Evolutionary conservation across 148 eudicot genomes (phyloP), one percentile per base, ranked within the genome.

Genomic region (Chenopodium album): DNA sequence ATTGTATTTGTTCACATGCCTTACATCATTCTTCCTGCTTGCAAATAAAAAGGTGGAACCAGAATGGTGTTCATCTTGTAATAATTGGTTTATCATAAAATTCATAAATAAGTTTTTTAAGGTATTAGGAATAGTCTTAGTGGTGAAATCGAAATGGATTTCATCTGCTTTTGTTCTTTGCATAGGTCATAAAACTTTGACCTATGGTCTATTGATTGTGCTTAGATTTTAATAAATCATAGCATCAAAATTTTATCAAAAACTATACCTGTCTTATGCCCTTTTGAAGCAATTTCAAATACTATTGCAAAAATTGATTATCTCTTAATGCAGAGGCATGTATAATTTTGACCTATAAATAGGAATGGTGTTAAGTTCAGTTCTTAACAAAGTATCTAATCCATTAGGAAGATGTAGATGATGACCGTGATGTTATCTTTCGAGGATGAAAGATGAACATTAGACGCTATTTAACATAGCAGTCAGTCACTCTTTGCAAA

Each of bases 1-100:
- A 89, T 94, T 80, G 93, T 89, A 44, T 94, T 94, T 80, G 91
- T 85, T 71, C 95, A 88, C 79, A 82, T 94, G 41, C 95, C 95
- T 48, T 44, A 82, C 78, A 82, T 91, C 82, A 70, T 76, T 84
- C 83, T 91, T 48, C 91, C 91, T 29, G 97, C 98, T 81, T 94
- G 98, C 86, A 86, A 79, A 71, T 87, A 89, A 78, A 31, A 70
- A 23, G 88, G 80, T 76, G 84, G 77, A 85, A 66, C 79, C 79
- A 78, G 65, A 85, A 81, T 81, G 82, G 77, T 78, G 14, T 32
- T 62, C 37, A 37, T 75, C 79, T 81, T 28, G 78, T 73, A 63
- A 78, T 73, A 63, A 78, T 66, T 65, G 76, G 29, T 66, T 37
- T 26, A 78, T 65, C 31, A 6, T 47, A 22, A 62, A 59, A 19